Base-by-base conservation (phyloP, 2,329 filamentous ascomycete genomes). In the Colletotrichum trifolii region DNA sequence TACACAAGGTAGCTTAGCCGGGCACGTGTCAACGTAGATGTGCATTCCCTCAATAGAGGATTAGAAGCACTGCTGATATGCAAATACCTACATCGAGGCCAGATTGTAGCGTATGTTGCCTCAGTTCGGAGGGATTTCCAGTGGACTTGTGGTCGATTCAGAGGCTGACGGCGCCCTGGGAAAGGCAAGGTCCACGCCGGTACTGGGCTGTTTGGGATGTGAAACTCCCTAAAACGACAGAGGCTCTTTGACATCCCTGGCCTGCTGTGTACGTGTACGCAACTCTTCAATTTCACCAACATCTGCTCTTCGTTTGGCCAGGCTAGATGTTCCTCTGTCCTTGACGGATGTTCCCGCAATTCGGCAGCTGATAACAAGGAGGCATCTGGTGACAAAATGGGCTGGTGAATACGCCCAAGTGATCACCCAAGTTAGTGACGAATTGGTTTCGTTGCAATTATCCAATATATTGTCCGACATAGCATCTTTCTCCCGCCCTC, bases 131-230 rank as follows among this genome's bases (percentile, higher is more conserved):
- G 46, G 46, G 62, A 52, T 56, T 52, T 43, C 46, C 46, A 56
- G 62, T 57, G 25, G 50, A 35, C n/a, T 56, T 45, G 45, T 48
- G 49, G 48, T 36, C 40, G 38, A 40, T 56, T 65, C 40, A 62
- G 40, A 55, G 58, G 25, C 58, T 35, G 52, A 47, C 33, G 39
- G 42, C 43, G 36, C 40, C 52, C 33, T 47, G 11, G 38, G 43
- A 11, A 53, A 43, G 42, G 60, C 34, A 35, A 64, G 60, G 55
- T 43, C 50, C 25, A 57, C 46, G 48, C 46, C 45, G 63, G 46
- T 46, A 53, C 57, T 66, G 62, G 58, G 53, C 57, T 66, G 66
- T 67, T 56, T 66, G 57, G 66, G 54, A 67, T 66, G 17, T 66
- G 66, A 66, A 67, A 67, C 66, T 58, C 52, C 56, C 47, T 43